Conservation (phyloP, 2,329 filamentous ascomycete genomes). For the Hymenoscyphus linearis region DNA sequence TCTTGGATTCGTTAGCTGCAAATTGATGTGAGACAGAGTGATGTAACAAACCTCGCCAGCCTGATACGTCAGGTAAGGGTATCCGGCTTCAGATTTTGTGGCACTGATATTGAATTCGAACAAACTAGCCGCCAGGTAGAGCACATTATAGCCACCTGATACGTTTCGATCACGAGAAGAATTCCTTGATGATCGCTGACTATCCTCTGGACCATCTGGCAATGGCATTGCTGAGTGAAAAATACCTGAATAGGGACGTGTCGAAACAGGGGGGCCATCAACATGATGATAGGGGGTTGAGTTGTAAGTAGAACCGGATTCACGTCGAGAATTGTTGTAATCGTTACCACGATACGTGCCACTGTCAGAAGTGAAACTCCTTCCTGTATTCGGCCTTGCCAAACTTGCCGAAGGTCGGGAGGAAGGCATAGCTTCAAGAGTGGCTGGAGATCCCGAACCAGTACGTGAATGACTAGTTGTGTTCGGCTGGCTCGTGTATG, state of each 20-base stretch:
- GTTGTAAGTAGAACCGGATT: slow-evolving; percentile 51
- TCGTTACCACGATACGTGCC: slow-evolving; percentile 49
- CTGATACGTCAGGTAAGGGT: slow-evolving; percentile 92
- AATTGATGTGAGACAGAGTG: background rate
- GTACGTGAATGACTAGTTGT: slow-evolving; percentile 45
- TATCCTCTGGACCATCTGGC: slow-evolving; percentile 57
- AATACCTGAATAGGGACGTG: slow-evolving; percentile 61
- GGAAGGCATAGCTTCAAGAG: slow-evolving; percentile 46
- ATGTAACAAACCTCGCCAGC: slow-evolving; percentile 70
- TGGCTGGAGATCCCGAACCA: slow-evolving; percentile 52
- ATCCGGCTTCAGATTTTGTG: slow-evolving; percentile 86
- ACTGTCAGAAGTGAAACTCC: slow-evolving; percentile 50
- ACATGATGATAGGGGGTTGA: slow-evolving; percentile 38
- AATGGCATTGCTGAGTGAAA: slow-evolving; percentile 86
- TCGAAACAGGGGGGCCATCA: slow-evolving; percentile 25
- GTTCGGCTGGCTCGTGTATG: slow-evolving; percentile 51
- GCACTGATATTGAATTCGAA: slow-evolving; percentile 98
- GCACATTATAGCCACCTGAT: slow-evolving; percentile 59
- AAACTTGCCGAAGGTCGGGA: slow-evolving; percentile 34
- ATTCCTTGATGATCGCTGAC: slow-evolving; percentile 49
- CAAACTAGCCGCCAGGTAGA: slow-evolving; percentile 88
- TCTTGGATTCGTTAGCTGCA: slow-evolving; percentile 39
- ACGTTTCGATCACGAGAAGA: slow-evolving; percentile 52
- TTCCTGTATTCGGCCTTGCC: slow-evolving; percentile 52
- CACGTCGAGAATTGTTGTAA: slow-evolving; percentile 39